phyloP scores from a whole-genome alignment of 192 early-diverging fungal genomes.

The Rhizoclosmatium sp. region DNA sequence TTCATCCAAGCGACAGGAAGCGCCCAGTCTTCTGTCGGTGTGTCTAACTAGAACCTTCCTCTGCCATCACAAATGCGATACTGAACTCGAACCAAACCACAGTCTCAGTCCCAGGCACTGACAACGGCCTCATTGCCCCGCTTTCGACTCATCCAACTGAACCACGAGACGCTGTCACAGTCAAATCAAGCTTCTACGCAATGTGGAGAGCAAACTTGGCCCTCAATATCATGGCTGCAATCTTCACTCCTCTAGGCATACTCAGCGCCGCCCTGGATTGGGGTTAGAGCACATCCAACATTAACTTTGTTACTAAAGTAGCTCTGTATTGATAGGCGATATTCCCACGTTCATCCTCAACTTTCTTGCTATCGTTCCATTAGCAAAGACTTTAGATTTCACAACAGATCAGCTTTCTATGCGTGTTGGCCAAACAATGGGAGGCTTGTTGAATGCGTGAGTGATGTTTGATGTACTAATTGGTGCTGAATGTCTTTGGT shows the following conservation, averaged over 20 bases:
- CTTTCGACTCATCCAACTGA: not conserved
- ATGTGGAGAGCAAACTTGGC: not conserved
- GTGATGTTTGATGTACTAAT: not conserved
- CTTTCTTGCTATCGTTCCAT: slow-evolving; percentile 85
- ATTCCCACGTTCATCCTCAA: slow-evolving; percentile 79
- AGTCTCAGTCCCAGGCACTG: no score
- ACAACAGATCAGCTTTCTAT: slow-evolving; percentile 78
- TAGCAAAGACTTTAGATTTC: slow-evolving; percentile 87
- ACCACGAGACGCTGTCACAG: not conserved
- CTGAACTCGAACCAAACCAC: no score
- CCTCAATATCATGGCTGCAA: slow-evolving; percentile 68
- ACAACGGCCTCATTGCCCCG: no score
- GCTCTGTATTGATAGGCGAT: slow-evolving; percentile 34
- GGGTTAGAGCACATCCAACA: slow-evolving; percentile 35
- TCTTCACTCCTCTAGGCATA: slow-evolving; percentile 86
- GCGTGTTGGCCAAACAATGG: slow-evolving; percentile 57
- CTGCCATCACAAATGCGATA: no score
- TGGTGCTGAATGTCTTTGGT: not conserved
- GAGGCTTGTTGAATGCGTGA: slow-evolving; percentile 79
- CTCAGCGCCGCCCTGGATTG: slow-evolving; percentile 66
- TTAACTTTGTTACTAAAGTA: not conserved
- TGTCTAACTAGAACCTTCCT: no score
- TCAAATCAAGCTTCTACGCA: not conserved
- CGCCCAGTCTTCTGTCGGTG: no score
- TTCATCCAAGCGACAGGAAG: no score